Conservation (phyloP, 2,329 filamentous ascomycete genomes). For the Exophiala oligosperma region DNA sequence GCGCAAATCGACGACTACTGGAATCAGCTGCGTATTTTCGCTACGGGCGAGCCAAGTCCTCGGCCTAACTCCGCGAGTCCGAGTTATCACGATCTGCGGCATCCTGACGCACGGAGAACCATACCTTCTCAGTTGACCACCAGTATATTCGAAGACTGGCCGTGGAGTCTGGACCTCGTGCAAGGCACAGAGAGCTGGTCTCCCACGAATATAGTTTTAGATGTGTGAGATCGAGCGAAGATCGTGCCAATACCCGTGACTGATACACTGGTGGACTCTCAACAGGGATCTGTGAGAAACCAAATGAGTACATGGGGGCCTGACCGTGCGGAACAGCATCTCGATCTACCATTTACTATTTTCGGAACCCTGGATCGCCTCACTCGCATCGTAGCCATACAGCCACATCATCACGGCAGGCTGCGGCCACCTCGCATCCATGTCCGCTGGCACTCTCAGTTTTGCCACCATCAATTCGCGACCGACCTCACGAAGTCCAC, state of each 20-base stretch:
- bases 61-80: constrained; percentile 2
- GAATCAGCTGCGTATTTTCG: constrained; percentile 24
- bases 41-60: constrained; percentile 4
- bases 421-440: constrained; percentile 3
- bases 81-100: constrained; percentile 11
- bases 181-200: constrained; percentile 18
- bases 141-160: constrained; percentile 44
- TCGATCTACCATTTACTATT: too few species aligned
- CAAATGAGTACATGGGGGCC: too few species aligned
- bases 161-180: constrained; percentile 34
- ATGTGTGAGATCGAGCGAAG: not conserved
- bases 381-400: constrained; percentile 9
- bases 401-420: constrained; percentile 13
- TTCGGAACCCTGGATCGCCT: not conserved
- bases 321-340: too few species aligned
- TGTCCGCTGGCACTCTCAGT: constrained; percentile 6
- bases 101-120: constrained; percentile 27
- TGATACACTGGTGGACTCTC: too few species aligned
- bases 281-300: too few species aligned
- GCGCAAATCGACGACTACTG: constrained; percentile 48
- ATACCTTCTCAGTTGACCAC: constrained; percentile 43
- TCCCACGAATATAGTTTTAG: constrained; percentile 1
- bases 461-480: constrained; percentile 2
- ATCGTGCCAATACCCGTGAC: too few species aligned
- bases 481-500: not conserved